Evolutionary conservation across 2,329 filamentous ascomycete species (phyloP), one percentile per base, ranked within the genome.

Genomic region (Microdochium trichocladiopsis): DNA sequence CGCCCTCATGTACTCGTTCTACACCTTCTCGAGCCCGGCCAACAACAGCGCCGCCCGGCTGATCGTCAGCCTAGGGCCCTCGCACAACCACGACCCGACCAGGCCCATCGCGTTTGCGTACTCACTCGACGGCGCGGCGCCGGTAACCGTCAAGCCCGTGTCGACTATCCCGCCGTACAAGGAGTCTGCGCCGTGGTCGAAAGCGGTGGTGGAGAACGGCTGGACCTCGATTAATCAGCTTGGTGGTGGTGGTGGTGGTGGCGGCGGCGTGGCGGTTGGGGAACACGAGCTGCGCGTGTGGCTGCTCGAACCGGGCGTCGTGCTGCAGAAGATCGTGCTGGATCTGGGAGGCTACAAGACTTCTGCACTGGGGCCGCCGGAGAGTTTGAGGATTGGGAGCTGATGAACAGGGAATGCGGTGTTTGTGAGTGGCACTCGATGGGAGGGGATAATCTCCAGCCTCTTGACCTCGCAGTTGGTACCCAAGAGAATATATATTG

Each of bases 1-100:
- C 1, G 75, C 74, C 4, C 72, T 87, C 9, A 76, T 82, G 56
- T 88, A 86, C 62, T 72, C 78, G 50, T 60, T 87, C 53, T 86
- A 83, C 64, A 71, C 83, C 12, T 86, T 84, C 68, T 79, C 76
- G 45, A 73, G 74, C 52, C 63, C 64, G 21, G 63, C 72, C 4
- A 69, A 69, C 49, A 72, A 70, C 48, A 72, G 71, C 58, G 67
- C 74, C 16, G 41, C 41, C 12, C 21, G 22, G 41, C n/a, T 45
- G 4, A 18, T 45, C 12, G 41, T 45, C n/a, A 22, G n/a, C 41
- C 21, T 45, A 5, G 41, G 41, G 3, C 41, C 41, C n/a, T 45
- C 41, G 41, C 41, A 45, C 21, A 45, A 45, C 41, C 41, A 45
- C 41, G 41, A 45, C 41, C 41, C 41, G n/a, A 45, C 41, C 5